Evolutionary conservation across 2,329 filamentous ascomycete genomes (phyloP), one percentile per base, ranked within the genome.

Genomic region (Sodiomyces alkalinus): DNA sequence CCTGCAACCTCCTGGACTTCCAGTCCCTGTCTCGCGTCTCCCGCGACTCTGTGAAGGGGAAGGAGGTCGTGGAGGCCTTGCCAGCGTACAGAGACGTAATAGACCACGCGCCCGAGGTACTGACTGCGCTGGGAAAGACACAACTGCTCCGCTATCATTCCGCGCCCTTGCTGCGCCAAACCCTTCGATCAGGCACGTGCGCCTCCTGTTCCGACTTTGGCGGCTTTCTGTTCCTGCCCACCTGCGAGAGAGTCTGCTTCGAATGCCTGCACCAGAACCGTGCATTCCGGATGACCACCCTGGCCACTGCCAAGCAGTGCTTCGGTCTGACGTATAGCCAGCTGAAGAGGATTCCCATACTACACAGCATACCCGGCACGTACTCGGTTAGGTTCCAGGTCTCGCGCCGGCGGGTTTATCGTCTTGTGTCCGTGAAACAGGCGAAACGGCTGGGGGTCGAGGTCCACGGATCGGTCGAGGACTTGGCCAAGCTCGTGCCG

Each of bases 31-130:
- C 37, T 28, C 48, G 45, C 30, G 33, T 51, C 26, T 44, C 46
- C 10, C 36, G 32, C 19, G 34, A 36, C n/a, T 47, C 39, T 12
- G 13, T 39, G 13, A 28, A 39, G 23, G 45, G 39, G 7, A 46
- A 43, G 18, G 32, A 31, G 14, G 26, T 45, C 1, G 35, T 51
- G 10, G 40, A 46, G 18, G 30, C 34, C 9, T 42, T 52, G 6
- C 42, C 49, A 3, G 40, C 54, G n/a, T 48, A 53, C 17, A 60
- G 52, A 50, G 51, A 56, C 19, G 42, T 52, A 19, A 52, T 56
- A 19, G 56, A 59, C 38, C 64, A 50, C 29, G 48, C 45, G 4
- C 47, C 43, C n/a, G 30, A 33, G 17, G 29, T 40, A n/a, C 23
- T 51, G 27, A 28, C 24, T 4, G 42, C 39, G n/a, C 32, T 50